Evolutionary conservation across 129 eudicot species (phyloP).

Genomic region (Artemisia annua): DNA sequence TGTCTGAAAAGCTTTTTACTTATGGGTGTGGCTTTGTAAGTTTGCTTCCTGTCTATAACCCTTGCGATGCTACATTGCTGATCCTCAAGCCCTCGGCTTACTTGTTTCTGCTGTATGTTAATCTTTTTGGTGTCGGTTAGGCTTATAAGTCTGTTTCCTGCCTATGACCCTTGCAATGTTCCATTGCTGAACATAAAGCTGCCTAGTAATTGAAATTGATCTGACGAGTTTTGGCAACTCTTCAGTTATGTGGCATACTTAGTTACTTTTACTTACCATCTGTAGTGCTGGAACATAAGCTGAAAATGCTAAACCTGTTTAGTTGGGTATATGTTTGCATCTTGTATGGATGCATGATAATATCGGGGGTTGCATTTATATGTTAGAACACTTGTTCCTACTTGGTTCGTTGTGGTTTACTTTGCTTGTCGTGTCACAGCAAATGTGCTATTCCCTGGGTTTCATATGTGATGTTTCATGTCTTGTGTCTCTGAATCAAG

Average conservation of each 20-base stretch:
- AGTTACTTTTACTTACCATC: background rate
- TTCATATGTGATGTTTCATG: background rate
- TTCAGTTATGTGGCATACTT: background rate
- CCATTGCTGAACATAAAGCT: background rate
- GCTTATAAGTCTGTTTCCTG: too few species aligned
- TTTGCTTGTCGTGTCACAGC: background rate
- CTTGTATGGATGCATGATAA: background rate
- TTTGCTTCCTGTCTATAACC: too few species aligned
- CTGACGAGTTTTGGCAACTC: background rate
- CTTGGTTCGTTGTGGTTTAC: background rate
- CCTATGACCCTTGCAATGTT: background rate
- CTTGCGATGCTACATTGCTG: too few species aligned
- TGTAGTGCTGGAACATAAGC: background rate
- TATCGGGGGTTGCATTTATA: background rate
- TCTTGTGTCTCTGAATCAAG: background rate
- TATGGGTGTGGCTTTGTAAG: too few species aligned
- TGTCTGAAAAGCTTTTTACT: too few species aligned
- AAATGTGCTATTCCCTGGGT: background rate
- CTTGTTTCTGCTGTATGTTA: too few species aligned
- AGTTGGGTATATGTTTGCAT: background rate
- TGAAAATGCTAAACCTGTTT: background rate
- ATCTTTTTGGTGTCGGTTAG: too few species aligned
- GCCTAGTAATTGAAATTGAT: too few species aligned
- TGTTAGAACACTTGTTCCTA: background rate
- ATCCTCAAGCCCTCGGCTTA: too few species aligned